Evolutionary conservation across 1,284 basidiomycete genomes (phyloP).

Genomic region (Rugosomyces carneus): DNA sequence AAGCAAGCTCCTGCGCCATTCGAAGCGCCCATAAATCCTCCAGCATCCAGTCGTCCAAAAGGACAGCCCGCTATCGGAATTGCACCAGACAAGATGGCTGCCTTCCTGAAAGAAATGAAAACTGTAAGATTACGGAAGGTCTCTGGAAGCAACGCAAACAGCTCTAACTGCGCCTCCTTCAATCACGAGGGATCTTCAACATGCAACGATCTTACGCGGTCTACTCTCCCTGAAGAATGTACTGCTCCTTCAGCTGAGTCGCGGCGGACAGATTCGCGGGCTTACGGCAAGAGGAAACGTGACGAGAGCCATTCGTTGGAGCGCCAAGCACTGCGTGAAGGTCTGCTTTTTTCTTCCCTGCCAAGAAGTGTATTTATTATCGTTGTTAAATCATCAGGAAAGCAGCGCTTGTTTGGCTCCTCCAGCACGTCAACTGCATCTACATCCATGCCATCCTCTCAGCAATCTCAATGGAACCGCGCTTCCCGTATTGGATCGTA

Average conservation of each 20-base stretch:
- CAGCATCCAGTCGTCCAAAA: slow-evolving; percentile 32
- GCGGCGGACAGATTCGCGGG: slow-evolving; percentile 9
- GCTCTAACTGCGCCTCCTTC: too few relatives aligned
- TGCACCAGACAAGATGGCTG: slow-evolving; percentile 72
- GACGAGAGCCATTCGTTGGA: slow-evolving; percentile 16
- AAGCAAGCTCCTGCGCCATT: slow-evolving; percentile 51
- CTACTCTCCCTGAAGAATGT: not conserved
- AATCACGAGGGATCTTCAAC: not conserved
- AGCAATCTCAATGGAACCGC: slow-evolving; percentile 5
- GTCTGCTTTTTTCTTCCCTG: slow-evolving; percentile 4
- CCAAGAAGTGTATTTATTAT: not conserved
- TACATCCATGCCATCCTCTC: slow-evolving; percentile 16
- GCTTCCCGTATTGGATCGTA: slow-evolving; percentile 12
- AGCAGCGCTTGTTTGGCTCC: slow-evolving; percentile 26
- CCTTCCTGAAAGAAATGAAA: slow-evolving; percentile 74
- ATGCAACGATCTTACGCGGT: not conserved
- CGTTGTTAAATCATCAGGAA: slow-evolving; percentile 20
- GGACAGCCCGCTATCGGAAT: slow-evolving; percentile 65
- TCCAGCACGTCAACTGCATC: slow-evolving; percentile 21
- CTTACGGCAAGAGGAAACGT: slow-evolving; percentile 32
- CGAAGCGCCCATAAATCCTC: slow-evolving; percentile 59
- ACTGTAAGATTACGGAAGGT: slow-evolving; percentile 59
- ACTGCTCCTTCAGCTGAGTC: not conserved
- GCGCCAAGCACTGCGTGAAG: slow-evolving; percentile 24
- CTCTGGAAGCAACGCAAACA: slow-evolving; percentile 9